Base-by-base conservation (phyloP, 2,329 filamentous ascomycete genomes). In the Nemania serpens region DNA sequence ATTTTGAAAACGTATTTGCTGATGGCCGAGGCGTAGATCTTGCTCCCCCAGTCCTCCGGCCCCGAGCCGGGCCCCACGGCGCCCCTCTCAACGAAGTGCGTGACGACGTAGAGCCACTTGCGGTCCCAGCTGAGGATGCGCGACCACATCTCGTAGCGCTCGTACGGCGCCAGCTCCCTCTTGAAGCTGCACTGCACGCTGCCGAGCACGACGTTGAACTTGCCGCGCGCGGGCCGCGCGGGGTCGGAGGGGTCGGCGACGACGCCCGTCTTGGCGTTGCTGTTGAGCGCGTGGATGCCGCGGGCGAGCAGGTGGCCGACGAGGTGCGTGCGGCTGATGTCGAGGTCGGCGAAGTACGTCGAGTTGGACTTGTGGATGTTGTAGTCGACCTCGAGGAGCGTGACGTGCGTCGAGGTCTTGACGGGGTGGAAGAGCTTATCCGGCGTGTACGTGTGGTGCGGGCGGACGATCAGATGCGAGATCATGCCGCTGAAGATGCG, bases 291-390 rank as follows among this genome's bases (percentile, higher is more conserved):
- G 42, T 80, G 77, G 70, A 89, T 80, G 1, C 86, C 87, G 0
- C 83, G 81, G 18, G 82, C 83, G 55, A 89, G 79, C 2, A 93
- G 78, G 66, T 88, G 85, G 50, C 87, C 89, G 55, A 96, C 86
- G 9, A 95, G 85, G 66, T 96, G 91, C 0, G 90, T 90, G 58
- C 95, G 90, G 41, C 89, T 87, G 61, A 94, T 84, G 76, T 96
- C 93, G 66, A 96, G 86, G 75, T 96, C 92, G 66, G 87, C 81
- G 73, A 96, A 96, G 79, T 96, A 96, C 33, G 93, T 96, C 68
- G 85, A 87, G 78, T 93, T 91, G 63, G 88, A 88, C 74, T 93
- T 93, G 82, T 94, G 90, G 45, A 92, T 72, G 78, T 95, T 94
- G 79, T 93, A 92, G 78, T 97, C 93, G 70, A 88, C 91, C 77